Percentiles rank a stretch among this genome's conserved stretches.
Conservation (phyloP, 495 filamentous ascomycete genomes). For the Astrocystis sublimbata region DNA sequence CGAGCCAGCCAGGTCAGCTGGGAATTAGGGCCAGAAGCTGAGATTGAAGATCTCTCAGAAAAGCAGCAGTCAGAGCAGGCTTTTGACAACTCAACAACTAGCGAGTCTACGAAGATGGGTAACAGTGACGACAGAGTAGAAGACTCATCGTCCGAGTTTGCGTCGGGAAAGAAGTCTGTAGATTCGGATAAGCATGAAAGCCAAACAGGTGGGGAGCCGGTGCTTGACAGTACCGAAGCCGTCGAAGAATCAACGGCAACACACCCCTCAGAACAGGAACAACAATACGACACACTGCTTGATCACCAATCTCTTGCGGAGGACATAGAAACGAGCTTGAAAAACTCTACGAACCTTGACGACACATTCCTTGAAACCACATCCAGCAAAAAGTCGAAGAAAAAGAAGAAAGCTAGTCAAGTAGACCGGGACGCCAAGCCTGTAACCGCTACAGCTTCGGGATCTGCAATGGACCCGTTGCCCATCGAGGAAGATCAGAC, state of each 20-base stretch:
- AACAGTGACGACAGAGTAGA: slow-evolving; percentile 1
- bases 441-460: slow-evolving; percentile 18
- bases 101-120: slow-evolving; percentile 9
- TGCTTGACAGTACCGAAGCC: slow-evolving; percentile 8
- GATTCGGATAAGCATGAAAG: slow-evolving; percentile 19
- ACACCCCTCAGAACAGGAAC: slow-evolving; percentile 19
- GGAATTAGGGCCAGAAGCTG: slow-evolving; percentile 19
- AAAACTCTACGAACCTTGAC: slow-evolving; percentile 21
- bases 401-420: slow-evolving; percentile 28
- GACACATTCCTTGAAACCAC: slow-evolving; percentile 18
- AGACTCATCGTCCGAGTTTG: slow-evolving; percentile 18
- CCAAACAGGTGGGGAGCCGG: slow-evolving; percentile 14
- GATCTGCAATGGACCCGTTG: slow-evolving; percentile 11
- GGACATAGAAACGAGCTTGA: slow-evolving; percentile 20
- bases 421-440: slow-evolving; percentile 14
- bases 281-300: slow-evolving; percentile 19
- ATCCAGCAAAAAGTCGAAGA: slow-evolving; percentile 20
- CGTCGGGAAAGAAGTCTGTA: slow-evolving; percentile 27
- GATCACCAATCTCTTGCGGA: slow-evolving; percentile 18
- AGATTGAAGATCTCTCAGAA: slow-evolving; percentile 18
- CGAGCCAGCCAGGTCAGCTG: slow-evolving; percentile 24
- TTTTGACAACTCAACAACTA: slow-evolving; percentile 11
- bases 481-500: slow-evolving; percentile 19
- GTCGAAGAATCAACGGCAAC: slow-evolving; percentile 11
- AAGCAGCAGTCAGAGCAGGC: slow-evolving; percentile 14